A percentile compares a stretch with the other conserved stretches of the same genome.
These are phyloP conservation scores for Russula abietina DNA, from an alignment of 768 basidiomycete species.

Conservation along the genomic window DNA sequence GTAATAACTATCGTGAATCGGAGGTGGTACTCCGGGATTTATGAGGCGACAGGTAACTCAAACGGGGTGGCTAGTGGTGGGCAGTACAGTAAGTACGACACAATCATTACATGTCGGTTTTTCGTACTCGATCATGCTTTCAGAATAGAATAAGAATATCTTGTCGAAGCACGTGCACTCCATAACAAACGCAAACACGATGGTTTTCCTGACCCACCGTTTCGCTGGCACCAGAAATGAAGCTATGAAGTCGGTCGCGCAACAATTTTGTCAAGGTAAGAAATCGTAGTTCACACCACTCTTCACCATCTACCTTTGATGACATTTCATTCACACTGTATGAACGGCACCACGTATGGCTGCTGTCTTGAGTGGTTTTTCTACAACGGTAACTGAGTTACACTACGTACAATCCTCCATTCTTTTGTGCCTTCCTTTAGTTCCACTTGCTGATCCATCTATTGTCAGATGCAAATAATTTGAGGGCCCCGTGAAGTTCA, in stretches of 20 bases:
- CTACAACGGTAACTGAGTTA: conserved; percentile 86
- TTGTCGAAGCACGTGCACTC: not conserved
- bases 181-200: not conserved
- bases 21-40: no score
- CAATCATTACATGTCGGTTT: no score
- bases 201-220: no score
- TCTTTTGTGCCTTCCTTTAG: not conserved
- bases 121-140: not conserved
- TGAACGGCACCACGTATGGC: conserved; percentile 43
- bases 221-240: no score
- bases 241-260: not conserved
- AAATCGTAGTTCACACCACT: not conserved
- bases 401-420: conserved; percentile 19
- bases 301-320: conserved; percentile 38
- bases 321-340: conserved; percentile 72
- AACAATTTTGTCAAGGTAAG: conserved; percentile 1
- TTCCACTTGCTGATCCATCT: conserved; percentile 1
- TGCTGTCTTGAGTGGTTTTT: conserved; percentile 46
- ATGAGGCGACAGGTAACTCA: no score
- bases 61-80: no score
- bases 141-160: no score
- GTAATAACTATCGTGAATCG: not conserved
- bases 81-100: no score
- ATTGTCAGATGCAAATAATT: not conserved
- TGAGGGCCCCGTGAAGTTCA: not conserved